Base-by-base conservation (phyloP, 2,329 filamentous ascomycete species). In the Nigrospora sphaerica region DNA sequence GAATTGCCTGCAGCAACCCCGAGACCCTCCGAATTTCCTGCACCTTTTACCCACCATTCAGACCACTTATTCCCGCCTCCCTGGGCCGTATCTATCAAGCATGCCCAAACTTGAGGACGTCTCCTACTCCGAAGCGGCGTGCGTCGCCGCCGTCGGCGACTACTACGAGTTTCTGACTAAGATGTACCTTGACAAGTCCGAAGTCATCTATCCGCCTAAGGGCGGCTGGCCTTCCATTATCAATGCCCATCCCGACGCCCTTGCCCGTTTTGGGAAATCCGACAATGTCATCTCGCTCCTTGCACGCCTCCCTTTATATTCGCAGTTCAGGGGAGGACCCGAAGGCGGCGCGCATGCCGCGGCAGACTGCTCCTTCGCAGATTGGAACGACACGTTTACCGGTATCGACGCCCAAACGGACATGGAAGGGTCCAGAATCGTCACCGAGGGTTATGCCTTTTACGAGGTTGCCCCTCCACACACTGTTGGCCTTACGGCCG, bases 161-260 rank as follows among this genome's bases (percentile, higher is more conserved):
- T 63, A 60, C 41, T 63, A 60, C 43, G 49, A 43, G 14, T 65
- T 64, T 43, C 58, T 65, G 19, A 55, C 57, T 18, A 60, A 54
- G 14, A 52, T 63, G 46, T 61, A 67, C 52, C 57, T 61, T 14
- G 42, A 52, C 10, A 44, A 49, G n/a, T 52, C 49, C 0, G 45
- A 53, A 31, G 49, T 64, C 34, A 53, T 57, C n/a, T 39, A 58
- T 35, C 60, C 63, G 11, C 63, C 62, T 1, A 48, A 52, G 18
- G 54, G 49, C 28, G 64, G 65, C 41, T 68, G 62, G 63, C 61
- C 63, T 6, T 35, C 33, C 16, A 45, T 45, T 12, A 52, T 62
- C 13, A 60, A 54, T 12, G 39, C 49, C 16, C 52, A 57, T 16
- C 36, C 37, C 17, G 33, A 28, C 11, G 31, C n/a, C 16, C 31